Evolutionary conservation across 108 stramenopile species (phyloP), one percentile per base, ranked within the genome.

Genomic region (Pseudonitzschia pungens): DNA sequence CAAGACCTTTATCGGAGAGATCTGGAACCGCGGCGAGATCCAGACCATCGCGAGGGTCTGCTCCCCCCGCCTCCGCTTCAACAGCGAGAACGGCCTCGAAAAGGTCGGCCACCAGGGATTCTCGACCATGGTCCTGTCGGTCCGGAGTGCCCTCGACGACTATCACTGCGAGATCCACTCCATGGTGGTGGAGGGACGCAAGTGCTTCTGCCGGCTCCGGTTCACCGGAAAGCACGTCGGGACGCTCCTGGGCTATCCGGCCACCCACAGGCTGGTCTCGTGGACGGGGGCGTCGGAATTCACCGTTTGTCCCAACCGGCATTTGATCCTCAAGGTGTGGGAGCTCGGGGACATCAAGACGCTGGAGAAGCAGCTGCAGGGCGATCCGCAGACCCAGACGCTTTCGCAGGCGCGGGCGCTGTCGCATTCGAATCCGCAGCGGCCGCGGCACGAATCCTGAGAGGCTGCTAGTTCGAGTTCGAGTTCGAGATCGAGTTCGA

Each of bases 221-320:
- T 87, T 87, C 64, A 83, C 80, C 16, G 86, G 83, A 21, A 79
- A 71, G 36, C 86, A 87, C 66, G 81, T 75, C 6, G 83, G 86
- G 26, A 43, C 29, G 27, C 59, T 87, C 32, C 63, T 87, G 62
- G 86, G 86, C 54, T 83, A 79, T 71, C 60, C 76, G 36, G 83
- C 86, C 14, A 87, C 86, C 3, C 74, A 80, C 26, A 78, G 75
- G 73, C 50, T 70, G 20, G 81, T 87, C 11, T 52, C 76, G 26
- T 87, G 86, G 86, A 81, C 78, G 69, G 86, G 86, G 26, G 86
- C 86, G 6, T 80, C 83, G 51, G 86, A 87, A 71, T 83, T 87
- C 59, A 87, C 86, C 0, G 68, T 73, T 43, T 62, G 60, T 18
- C 1, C 60, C 15, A 78, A 77, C 33, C 73, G 81, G 45, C 77